Base-by-base conservation (phyloP, 2,329 filamentous ascomycete genomes). In the Cercospora sp. region DNA sequence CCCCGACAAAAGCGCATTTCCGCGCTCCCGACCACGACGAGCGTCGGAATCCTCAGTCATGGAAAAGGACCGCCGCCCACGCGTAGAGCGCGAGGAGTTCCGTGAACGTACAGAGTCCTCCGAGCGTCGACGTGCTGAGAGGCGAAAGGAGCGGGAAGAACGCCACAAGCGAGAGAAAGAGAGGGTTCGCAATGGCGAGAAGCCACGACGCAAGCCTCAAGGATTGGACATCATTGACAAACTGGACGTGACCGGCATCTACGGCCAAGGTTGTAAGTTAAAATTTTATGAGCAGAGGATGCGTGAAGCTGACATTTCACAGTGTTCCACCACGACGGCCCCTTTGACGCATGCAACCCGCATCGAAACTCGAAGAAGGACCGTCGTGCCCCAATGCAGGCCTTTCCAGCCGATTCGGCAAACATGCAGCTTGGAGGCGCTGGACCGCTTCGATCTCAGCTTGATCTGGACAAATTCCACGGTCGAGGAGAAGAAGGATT, bases 251-350 rank as follows among this genome's bases (percentile, higher is more conserved):
- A 97, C 94, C 4, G 94, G 94, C 79, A 96, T 98, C 74, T 97
- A 96, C 77, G 94, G 95, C 66, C 92, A 91, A 75, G 94, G 94
- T 81, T 83, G 93, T 96, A 84, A 82, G 92, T 88, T 12, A 26
- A 9, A n/a, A 36, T 51, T 28, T 51, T 64, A 53, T 8, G 45
- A 69, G 30, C 39, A 6, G 26, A 23, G 45, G 33, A 31, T 48
- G 13, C 42, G 12, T 31, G 62, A 28, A 30, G 18, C 64, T 74
- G 66, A 72, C 67, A 55, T 20, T 26, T 60, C 67, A 16, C 75
- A 96, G 93, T 97, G 73, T 97, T 98, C 81, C 95, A 99, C 76
- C 95, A 99, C 77, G 95, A 98, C 76, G 95, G 95, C 0, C 95
- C 95, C 4, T 99, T 97, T 75, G 95, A 99, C 80, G 95, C 95